Evolutionary conservation across 2,329 filamentous ascomycete species (phyloP).

Genomic region (Trichoderma afroharzianum): DNA sequence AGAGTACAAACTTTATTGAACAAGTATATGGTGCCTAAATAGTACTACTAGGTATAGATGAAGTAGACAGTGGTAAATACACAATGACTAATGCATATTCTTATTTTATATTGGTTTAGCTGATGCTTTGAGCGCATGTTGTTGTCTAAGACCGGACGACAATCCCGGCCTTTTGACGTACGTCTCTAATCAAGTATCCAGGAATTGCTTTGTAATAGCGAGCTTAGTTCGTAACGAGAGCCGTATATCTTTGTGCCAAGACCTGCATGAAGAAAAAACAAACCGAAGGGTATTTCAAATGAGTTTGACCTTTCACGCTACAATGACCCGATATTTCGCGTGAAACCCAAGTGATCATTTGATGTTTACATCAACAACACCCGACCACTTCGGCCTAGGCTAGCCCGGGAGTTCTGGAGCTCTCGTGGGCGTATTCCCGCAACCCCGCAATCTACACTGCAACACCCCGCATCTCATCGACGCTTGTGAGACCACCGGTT

Average conservation of each 20-base stretch:
- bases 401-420: background rate
- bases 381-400: background rate
- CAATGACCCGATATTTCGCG: background rate
- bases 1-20: background rate
- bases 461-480: conserved; percentile 6
- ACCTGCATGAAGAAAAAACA: background rate
- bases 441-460: background rate
- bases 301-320: background rate
- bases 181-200: background rate
- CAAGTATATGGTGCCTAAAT: background rate
- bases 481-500: background rate
- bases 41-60: background rate
- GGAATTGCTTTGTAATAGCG: background rate
- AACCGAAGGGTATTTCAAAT: background rate
- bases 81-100: background rate
- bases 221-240: background rate
- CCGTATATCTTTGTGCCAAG: background rate
- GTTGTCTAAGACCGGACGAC: too few species aligned
- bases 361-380: background rate
- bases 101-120: background rate
- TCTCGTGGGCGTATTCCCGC: background rate
- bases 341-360: background rate
- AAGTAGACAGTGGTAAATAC: background rate
- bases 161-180: background rate
- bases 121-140: too few species aligned